Base-by-base conservation (phyloP, 495 filamentous ascomycete species). In the Neurospora terricola region DNA sequence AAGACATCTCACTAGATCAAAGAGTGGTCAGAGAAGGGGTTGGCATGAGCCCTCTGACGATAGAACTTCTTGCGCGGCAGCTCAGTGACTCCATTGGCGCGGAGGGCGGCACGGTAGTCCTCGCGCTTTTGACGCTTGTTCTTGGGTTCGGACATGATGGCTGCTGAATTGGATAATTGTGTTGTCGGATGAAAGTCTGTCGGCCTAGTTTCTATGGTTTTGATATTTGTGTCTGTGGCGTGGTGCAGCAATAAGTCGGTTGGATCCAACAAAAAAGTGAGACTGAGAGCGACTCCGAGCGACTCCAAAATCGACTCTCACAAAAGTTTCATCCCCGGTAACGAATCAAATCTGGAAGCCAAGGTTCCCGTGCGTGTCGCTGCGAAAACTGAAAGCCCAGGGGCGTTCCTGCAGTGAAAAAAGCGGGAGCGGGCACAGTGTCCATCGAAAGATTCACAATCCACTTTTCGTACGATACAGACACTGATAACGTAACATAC, bases 41-140 rank as follows among this genome's bases (percentile, higher is more conserved):
- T 99, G 68, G 96, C 96, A 82, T 99, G 96, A 38, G 96, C 96
- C 78, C 96, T 88, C 81, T 99, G 96, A 69, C 96, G 89, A 82
- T 97, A 99, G 85, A 94, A 97, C 83, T 91, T 95, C 85, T 98
- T 97, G 84, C 91, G 88, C 36, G 94, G 94, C 77, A 97, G 85
- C 79, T 81, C 62, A 62, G 76, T 69, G 40, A 72, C 70, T 10
- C 73, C 76, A 4, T 80, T 75, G 12, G 79, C 43, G 23, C 74
- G 71, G 11, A 78, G 76, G 11, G 78, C 73, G 10, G 75, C 83
- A 77, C 89, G 90, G 81, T 94, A 94, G 72, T 91, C 88, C 70
- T 90, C 88, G 80, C 93, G 91, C 85, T 91, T 91, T 77, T 92
- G 88, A 70, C 86, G 86, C 82, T 93, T 96, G 70, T 86, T 86